Evolutionary conservation across 495 filamentous ascomycete species (phyloP), one percentile per base, ranked within the genome.

Genomic region (Filosporella fistucella): DNA sequence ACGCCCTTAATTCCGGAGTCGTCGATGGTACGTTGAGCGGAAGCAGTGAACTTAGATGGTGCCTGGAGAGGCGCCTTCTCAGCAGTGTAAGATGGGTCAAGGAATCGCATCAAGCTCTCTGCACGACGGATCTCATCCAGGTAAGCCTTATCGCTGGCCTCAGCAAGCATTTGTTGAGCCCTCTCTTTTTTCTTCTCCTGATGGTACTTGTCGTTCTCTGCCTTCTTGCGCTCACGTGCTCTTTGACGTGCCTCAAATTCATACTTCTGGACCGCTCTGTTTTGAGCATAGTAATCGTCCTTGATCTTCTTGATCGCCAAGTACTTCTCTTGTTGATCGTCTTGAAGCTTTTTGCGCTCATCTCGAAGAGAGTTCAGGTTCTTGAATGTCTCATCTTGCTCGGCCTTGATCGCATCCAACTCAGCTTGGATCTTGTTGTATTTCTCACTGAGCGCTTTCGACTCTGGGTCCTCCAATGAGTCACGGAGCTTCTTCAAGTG

Each of bases 71-170:
- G 75, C 57, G 84, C 71, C 42, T 80, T 77, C 58, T 87, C 78
- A 57, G 88, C 84, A 14, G 74, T 68, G 17, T 76, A 67, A 2
- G 85, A 75, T 1, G 93, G 90, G 63, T 97, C 89, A 58, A 97
- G 90, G 77, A 89, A 91, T 41, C 83, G 82, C 48, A 96, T 84
- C 9, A 99, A 74, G 59, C 80, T 83, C 66, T 91, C 84, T 28
- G 88, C 88, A 41, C 85, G 84, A 36, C 88, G 75, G 59, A 99
- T 94, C 71, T 97, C 88, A 47, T 95, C 88, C 36, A 85, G 71
- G 69, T 88, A 99, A 33, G 93, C 93, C 0, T 80, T 89, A 53
- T 82, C 76, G 44, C 87, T 91, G 49, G 94, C 93, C 68, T 96
- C 91, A 62, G 90, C 91, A 38, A 95, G 79, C 67, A 83, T 64